phyloP scores from a whole-genome alignment of 495 filamentous ascomycete species.

The Pyrenula massariospora region DNA sequence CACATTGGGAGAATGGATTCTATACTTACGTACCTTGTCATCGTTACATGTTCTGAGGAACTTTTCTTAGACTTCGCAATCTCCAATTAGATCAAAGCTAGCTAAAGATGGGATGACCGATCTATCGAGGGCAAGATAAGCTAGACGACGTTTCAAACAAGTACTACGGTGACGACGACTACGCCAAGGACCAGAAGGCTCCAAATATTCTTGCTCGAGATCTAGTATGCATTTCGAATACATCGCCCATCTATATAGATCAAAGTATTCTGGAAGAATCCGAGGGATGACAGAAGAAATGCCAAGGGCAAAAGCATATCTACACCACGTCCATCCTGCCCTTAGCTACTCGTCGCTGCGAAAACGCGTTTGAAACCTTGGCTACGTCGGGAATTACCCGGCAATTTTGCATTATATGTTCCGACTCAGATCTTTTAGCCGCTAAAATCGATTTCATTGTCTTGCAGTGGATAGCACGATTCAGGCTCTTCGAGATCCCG shows the following conservation, averaged over 20 bases:
- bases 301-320: not conserved
- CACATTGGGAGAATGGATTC: too few species aligned
- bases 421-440: conserved; percentile 8
- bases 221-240: not conserved
- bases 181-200: not conserved
- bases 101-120: too few species aligned
- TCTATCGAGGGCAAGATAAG: not conserved
- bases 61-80: too few species aligned
- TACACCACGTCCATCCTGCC: not conserved
- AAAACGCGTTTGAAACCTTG: not conserved
- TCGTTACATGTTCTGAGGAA: too few species aligned
- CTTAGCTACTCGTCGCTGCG: not conserved
- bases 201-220: not conserved
- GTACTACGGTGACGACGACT: not conserved
- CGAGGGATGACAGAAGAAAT: not conserved
- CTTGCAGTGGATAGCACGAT: conserved; percentile 12
- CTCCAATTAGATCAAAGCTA: too few species aligned
- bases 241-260: not conserved
- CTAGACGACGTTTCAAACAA: not conserved
- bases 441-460: conserved; percentile 10
- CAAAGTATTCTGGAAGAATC: not conserved
- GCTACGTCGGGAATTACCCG: not conserved
- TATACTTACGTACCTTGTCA: too few species aligned
- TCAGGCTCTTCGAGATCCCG: conserved; percentile 15
- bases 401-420: conserved; percentile 3